Base-by-base conservation (phyloP, 2,329 filamentous ascomycete species). In the Pseudocercospora musae region DNA sequence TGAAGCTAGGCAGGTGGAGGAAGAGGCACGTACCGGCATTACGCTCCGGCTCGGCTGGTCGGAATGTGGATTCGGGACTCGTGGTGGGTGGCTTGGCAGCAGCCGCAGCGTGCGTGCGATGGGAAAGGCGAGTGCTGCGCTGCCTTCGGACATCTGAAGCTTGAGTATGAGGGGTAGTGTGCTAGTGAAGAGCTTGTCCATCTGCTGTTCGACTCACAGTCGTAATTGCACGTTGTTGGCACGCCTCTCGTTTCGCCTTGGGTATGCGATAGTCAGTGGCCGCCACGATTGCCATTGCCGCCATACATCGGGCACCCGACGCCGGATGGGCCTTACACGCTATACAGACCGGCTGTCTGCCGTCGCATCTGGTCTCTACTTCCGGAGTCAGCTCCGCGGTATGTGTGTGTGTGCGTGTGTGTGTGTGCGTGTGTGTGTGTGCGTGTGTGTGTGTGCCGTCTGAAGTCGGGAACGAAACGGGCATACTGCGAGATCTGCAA, bases 241-340 rank as follows among this genome's bases (percentile, higher is more conserved):
- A 70, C 68, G 11, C 66, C 66, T 40, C 68, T 48, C 21, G 57
- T 64, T 44, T 70, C 63, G 54, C 68, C 37, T 40, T 13, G n/a
- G n/a, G n/a, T n/a, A n/a, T n/a, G n/a, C 37, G n/a, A 1, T n/a
- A 15, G 37, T 40, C 15, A 40, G 37, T 6, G 15, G 37, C 15
- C 15, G 6, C 23, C 23, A 6, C 6, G n/a, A n/a, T n/a, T n/a
- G n/a, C n/a, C n/a, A n/a, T 7, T 40, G 8, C n/a, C 18, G 37
- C 15, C 15, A 8, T 40, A 1, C 7, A 40, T 18, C 37, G 15
- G 33, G 4, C 13, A n/a, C n/a, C n/a, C n/a, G n/a, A n/a, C n/a
- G n/a, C n/a, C n/a, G n/a, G n/a, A 2, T 40, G 4, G 2, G 15
- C n/a, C 37, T n/a, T 18, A 9, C 37, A 40, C 15, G 37, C 37